Conservation (phyloP, 192 early-diverging fungal genomes). For the Ambispora gerdemannii region DNA sequence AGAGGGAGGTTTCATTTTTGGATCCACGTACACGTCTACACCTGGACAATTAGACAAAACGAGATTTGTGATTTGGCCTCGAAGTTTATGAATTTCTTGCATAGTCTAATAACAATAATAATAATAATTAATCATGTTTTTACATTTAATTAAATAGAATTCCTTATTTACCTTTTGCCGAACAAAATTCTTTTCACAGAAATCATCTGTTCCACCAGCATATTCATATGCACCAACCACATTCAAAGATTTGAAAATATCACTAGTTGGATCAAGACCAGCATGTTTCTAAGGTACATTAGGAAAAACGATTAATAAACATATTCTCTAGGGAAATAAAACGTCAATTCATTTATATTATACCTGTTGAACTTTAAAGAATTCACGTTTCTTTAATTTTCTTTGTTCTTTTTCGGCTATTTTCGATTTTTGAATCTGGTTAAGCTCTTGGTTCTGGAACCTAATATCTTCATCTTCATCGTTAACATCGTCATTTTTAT, state of each 20-base stretch:
- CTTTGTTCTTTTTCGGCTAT: conserved; percentile 59
- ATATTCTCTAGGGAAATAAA: background rate
- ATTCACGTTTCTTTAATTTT: conserved; percentile 58
- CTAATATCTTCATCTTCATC: conserved; percentile 32
- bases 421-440: conserved; percentile 56
- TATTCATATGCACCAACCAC: conserved; percentile 89
- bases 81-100: conserved; percentile 75
- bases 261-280: conserved; percentile 78
- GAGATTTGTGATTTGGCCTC: conserved; percentile 69
- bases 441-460: conserved; percentile 41
- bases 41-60: conserved; percentile 62
- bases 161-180: conserved; percentile 65
- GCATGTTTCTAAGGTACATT: conserved; percentile 57
- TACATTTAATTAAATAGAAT: too few relatives aligned
- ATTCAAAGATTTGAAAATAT: conserved; percentile 79
- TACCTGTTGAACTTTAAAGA: conserved; percentile 67
- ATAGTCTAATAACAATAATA: conserved; percentile 51
- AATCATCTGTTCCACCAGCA: conserved; percentile 59
- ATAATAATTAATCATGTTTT: conserved; percentile 44
- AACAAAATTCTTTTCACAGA: conserved; percentile 81
- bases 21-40: conserved; percentile 57
- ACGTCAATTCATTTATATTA: background rate
- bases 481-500: conserved; percentile 31
- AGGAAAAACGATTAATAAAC: background rate
- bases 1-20: conserved; percentile 62